These are phyloP conservation scores for Diplodia corticola DNA, from an alignment of 2,329 filamentous ascomycete species.

Conservation along the genomic window DNA sequence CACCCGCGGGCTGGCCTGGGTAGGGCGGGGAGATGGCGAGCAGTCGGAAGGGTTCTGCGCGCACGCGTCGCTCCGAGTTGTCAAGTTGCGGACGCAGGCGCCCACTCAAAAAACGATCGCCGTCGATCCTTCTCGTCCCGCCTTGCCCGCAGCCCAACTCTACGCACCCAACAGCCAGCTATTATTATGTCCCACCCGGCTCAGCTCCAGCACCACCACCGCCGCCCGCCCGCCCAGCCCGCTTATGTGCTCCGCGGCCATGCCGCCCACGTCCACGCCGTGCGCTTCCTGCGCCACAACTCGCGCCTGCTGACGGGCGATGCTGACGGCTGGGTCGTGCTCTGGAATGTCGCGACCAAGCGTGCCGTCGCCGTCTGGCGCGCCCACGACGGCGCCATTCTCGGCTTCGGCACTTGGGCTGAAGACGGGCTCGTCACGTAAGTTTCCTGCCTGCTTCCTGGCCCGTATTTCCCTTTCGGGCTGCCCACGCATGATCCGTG, in stretches of 20 bases:
- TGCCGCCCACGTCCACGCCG: constrained; percentile 72
- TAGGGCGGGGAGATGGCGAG: neutral
- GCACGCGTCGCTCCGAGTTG: constrained; percentile 13
- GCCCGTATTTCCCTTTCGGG: neutral
- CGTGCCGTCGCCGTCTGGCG: constrained; percentile 82
- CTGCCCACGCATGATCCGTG: constrained; percentile 12
- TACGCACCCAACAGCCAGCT: too few relatives aligned
- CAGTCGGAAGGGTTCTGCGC: constrained; percentile 1
- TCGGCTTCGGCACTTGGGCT: constrained; percentile 73
- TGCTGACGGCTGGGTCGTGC: constrained; percentile 81
- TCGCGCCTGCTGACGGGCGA: constrained; percentile 81
- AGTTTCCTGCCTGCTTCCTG: constrained; percentile 38
- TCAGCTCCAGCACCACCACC: neutral
- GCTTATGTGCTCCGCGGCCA: constrained; percentile 82
- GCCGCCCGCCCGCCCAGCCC: constrained; percentile 56
- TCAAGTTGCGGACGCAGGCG: neutral
- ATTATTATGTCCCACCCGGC: neutral
- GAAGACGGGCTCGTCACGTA: constrained; percentile 79
- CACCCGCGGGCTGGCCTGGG: neutral
- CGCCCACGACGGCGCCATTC: constrained; percentile 74
- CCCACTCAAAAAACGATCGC: constrained; percentile 3
- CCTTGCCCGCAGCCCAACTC: constrained; percentile 1
- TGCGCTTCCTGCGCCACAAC: constrained; percentile 72
- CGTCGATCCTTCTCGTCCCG: constrained; percentile 12
- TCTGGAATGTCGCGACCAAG: constrained; percentile 84